phyloP scores from a whole-genome alignment of 345 rosid species.

The Citrus sp. region DNA sequence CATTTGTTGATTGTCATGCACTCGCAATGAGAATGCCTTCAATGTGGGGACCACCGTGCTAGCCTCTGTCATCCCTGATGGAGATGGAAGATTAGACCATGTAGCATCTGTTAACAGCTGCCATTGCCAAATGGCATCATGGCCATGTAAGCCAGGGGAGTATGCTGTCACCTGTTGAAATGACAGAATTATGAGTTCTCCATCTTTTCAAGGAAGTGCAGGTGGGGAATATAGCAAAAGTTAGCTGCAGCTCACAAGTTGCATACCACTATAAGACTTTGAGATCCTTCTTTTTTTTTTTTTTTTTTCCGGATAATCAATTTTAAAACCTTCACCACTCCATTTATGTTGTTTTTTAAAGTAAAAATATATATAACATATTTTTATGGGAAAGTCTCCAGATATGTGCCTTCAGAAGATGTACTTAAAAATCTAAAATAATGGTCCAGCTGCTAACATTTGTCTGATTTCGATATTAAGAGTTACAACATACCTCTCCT shows the following conservation, averaged over 20 bases:
- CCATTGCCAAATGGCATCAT: conserved; percentile 76
- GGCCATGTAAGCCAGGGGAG: conserved; percentile 79
- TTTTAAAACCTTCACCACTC: background rate
- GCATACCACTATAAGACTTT: background rate
- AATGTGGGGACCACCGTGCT: conserved; percentile 78
- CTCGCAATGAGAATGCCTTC: conserved; percentile 65
- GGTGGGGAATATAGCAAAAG: background rate
- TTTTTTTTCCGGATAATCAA: background rate
- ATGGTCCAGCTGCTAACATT: background rate
- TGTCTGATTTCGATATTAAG: background rate
- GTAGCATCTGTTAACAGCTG: conserved; percentile 83
- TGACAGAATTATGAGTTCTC: background rate
- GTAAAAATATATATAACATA: background rate
- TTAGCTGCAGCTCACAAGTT: background rate
- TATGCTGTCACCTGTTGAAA: conserved; percentile 78
- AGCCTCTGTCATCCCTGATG: conserved; percentile 81
- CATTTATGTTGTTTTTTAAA: background rate
- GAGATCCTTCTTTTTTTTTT: too few species aligned
- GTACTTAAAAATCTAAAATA: background rate
- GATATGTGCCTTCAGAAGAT: background rate
- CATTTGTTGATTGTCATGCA: conserved; percentile 78
- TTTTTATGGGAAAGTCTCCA: background rate
- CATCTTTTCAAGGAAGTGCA: background rate
- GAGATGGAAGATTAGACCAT: conserved; percentile 94
- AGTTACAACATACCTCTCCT: conserved; percentile 73